Conservation (phyloP, 176 grass and related monocot species). For the Leersia perrieri region DNA sequence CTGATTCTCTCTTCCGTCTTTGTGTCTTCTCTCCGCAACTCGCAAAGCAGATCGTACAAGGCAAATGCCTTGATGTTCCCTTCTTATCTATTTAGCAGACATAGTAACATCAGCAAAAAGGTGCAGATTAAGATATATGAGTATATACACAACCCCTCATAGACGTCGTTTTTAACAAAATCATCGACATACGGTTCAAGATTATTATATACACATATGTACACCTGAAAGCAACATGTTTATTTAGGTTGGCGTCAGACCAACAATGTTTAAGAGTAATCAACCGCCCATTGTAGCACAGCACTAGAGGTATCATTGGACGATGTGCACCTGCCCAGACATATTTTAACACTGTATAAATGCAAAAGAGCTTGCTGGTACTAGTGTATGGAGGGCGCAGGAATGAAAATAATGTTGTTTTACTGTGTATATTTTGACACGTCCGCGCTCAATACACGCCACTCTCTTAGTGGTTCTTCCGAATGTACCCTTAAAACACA, state of each 20-base stretch:
- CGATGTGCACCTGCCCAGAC: not conserved
- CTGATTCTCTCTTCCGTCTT: too few species aligned
- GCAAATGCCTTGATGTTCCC: not conserved
- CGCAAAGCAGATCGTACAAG: too few species aligned
- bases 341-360: not conserved
- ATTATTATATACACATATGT: not conserved
- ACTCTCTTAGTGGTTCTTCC: too few species aligned
- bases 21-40: too few species aligned
- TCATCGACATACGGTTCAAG: not conserved
- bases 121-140: not conserved
- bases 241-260: not conserved
- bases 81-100: not conserved
- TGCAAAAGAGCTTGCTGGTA: not conserved
- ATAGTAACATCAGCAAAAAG: slow-evolving; percentile 10
- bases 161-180: slow-evolving; percentile 9
- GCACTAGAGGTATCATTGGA: not conserved
- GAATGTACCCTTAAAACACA: too few species aligned
- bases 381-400: not conserved
- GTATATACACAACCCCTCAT: not conserved
- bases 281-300: not conserved
- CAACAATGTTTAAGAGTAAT: not conserved
- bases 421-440: not conserved
- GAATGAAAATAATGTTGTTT: not conserved
- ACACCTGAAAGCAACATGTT: slow-evolving; percentile 17
- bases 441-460: too few species aligned